These are phyloP conservation scores for Dacryopinax spathularia DNA, from an alignment of 768 basidiomycete species.

Conservation along the genomic window DNA sequence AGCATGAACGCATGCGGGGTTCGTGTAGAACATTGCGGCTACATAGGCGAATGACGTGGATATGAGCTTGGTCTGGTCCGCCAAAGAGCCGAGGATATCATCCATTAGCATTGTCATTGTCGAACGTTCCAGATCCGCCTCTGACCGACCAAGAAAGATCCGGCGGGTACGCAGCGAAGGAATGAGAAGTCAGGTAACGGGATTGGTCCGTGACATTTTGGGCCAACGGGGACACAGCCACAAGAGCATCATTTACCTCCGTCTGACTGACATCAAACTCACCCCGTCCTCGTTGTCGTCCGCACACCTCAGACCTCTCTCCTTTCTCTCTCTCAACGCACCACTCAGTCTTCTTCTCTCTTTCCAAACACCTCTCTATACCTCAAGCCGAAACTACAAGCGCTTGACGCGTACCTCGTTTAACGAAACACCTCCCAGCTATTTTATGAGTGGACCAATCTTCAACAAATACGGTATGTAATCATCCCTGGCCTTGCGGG, in stretches of 20 bases:
- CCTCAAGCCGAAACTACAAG: slow-evolving; percentile 35
- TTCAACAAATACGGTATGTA: slow-evolving; percentile 63
- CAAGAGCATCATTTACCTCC: background rate
- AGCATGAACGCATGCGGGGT: background rate
- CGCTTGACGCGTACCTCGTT: background rate
- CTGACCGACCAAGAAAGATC: too few species aligned
- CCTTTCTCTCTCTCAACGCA: slow-evolving; percentile 14
- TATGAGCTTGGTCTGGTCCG: too few species aligned
- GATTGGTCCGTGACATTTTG: too few species aligned
- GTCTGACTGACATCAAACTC: slow-evolving; percentile 5
- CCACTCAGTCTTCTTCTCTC: slow-evolving; percentile 19
- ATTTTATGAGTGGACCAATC: slow-evolving; percentile 81
- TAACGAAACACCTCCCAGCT: background rate
- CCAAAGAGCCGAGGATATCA: too few species aligned
- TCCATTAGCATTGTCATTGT: background rate
- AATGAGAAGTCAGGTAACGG: too few species aligned
- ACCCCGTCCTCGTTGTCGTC: slow-evolving; percentile 9
- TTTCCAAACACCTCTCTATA: slow-evolving; percentile 23
- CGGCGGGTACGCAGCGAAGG: too few species aligned
- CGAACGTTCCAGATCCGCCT: background rate
- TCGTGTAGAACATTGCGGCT: background rate
- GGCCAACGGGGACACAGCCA: background rate
- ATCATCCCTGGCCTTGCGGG: slow-evolving; percentile 13
- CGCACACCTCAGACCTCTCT: slow-evolving; percentile 16
- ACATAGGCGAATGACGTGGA: too few species aligned